Evolutionary conservation across 2,329 filamentous ascomycete genomes (phyloP), one percentile per base, ranked within the genome.

Genomic region (Phyllosticta paracitricarpa): DNA sequence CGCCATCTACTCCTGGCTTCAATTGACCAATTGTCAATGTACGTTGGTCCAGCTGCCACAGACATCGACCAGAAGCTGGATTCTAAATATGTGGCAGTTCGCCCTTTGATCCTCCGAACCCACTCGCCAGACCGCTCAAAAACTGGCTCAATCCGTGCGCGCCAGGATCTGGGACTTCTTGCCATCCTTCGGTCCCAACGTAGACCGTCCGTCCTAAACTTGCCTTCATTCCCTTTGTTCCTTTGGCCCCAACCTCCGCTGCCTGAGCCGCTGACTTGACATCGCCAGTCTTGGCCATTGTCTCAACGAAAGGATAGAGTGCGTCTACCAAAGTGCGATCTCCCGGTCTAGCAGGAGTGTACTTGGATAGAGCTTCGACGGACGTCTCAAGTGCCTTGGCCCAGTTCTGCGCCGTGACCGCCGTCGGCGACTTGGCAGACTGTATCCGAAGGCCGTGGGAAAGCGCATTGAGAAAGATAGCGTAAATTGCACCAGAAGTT

Each of bases 251-350:
- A 55, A 85, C 80, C 65, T 83, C 82, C 0, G 91, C 87, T 1
- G 89, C 91, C 67, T 84, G 79, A 0, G 90, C 91, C 7, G 94
- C 92, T 70, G 85, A 80, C 65, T 84, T 81, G 22, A 94, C 72
- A 70, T 89, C 83, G 14, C 83, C 84, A 0, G 85, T 86, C 68
- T 82, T 75, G 6, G 76, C 79, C 2, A 97, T 81, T 2, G 81
- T 83, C 53, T 90, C 83, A 58, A 95, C 86, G 71, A 97, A 99
- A 1, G 94, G 94, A 64, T 89, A 84, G 57, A 99, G 79, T 1
- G 93, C 91, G 75, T 99, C 94, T 35, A 97, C 83, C 40, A 97
- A 78, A 0, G 94, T 99, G 57, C 94, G 83, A 72, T 99, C 94
- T 28, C 94, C 94, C 0, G 88, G 88, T 59, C 87, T 85, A 0